phyloP scores from a whole-genome alignment of 2,329 filamentous ascomycete species.

The Diaporthe sp. region DNA sequence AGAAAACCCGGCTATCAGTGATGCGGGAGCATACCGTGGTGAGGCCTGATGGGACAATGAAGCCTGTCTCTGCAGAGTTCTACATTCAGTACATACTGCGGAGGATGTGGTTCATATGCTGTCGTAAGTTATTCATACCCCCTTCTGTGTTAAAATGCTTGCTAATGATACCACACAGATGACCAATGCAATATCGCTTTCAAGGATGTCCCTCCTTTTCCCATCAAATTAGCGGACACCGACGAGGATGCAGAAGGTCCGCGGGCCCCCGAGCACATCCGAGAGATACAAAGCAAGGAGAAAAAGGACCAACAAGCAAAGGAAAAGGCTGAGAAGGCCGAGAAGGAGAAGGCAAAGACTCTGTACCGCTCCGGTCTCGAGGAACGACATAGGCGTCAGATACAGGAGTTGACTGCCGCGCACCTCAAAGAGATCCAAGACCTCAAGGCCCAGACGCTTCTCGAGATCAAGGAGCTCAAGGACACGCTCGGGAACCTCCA shows the following conservation, averaged over 20 bases:
- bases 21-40: neutral
- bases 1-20: neutral
- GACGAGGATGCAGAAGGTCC: neutral
- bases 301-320: neutral
- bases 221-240: neutral
- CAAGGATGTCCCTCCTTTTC: neutral
- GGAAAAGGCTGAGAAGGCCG: neutral
- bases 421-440: neutral
- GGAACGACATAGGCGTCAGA: neutral
- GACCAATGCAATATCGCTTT: neutral
- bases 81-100: neutral
- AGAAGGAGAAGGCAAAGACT: neutral
- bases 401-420: neutral
- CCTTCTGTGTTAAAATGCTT: neutral
- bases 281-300: neutral
- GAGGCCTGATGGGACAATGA: neutral
- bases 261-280: neutral
- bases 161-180: neutral
- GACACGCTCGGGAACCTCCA: neutral
- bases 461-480: neutral
- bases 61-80: neutral
- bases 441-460: neutral
- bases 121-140: neutral
- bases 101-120: neutral
- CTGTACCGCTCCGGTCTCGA: neutral